Evolutionary conservation across 2,329 filamentous ascomycete genomes (phyloP).

Genomic region (Pseudocercospora vitis): DNA sequence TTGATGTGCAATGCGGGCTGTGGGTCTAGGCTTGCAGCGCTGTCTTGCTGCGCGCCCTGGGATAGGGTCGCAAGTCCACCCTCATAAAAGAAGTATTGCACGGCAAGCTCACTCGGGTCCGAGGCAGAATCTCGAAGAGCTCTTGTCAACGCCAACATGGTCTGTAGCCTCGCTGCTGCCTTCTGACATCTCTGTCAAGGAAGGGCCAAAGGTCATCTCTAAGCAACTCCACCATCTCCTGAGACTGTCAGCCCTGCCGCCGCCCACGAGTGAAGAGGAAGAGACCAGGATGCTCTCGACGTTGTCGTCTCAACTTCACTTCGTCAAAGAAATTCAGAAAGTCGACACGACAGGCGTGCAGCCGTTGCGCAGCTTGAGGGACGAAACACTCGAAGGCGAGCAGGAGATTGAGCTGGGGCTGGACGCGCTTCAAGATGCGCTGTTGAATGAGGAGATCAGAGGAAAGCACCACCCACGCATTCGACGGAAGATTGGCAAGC

Average conservation of each 20-base stretch:
- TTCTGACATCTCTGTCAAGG: slow-evolving; percentile 31
- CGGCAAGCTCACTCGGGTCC: not conserved
- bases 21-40: no score
- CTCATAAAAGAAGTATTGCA: not conserved
- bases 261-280: slow-evolving; percentile 61
- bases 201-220: slow-evolving; percentile 55
- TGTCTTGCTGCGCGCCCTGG: no score
- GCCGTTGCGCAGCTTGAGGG: slow-evolving; percentile 75
- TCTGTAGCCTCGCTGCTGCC: slow-evolving; percentile 76
- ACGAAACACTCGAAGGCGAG: slow-evolving; percentile 65
- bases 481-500: slow-evolving; percentile 43
- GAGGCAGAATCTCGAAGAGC: slow-evolving; percentile 35
- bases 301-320: slow-evolving; percentile 79
- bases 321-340: slow-evolving; percentile 81
- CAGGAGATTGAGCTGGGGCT: slow-evolving; percentile 61
- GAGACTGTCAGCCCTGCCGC: slow-evolving; percentile 82
- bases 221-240: slow-evolving; percentile 79
- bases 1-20: no score
- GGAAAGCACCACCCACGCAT: slow-evolving; percentile 57
- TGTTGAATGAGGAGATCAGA: slow-evolving; percentile 61
- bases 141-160: slow-evolving; percentile 73
- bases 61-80: no score
- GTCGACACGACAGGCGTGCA: slow-evolving; percentile 72
- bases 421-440: slow-evolving; percentile 55
- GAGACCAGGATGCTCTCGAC: slow-evolving; percentile 71